phyloP scores from a whole-genome alignment of 2,329 filamentous ascomycete species.

The Coniella vitis region DNA sequence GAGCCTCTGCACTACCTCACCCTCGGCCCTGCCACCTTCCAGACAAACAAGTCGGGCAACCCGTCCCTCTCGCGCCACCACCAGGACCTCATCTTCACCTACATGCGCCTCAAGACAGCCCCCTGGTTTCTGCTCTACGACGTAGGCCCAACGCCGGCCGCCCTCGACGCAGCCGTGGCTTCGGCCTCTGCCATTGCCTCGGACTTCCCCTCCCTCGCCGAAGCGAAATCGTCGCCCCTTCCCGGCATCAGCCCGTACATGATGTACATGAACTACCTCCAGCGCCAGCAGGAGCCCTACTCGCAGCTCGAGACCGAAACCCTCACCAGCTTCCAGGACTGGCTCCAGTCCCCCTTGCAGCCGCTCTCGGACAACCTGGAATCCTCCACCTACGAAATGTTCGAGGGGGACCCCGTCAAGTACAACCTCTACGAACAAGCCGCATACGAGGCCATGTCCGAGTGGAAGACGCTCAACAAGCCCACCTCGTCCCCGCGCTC shows the following conservation, averaged over 20 bases:
- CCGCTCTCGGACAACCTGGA: conserved; percentile 94
- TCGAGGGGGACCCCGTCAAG: conserved; percentile 96
- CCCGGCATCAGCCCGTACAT: conserved; percentile 46
- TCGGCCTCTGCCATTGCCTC: conserved; percentile 31
- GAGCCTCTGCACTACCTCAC: conserved; percentile 60
- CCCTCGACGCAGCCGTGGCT: conserved; percentile 26
- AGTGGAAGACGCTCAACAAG: conserved; percentile 68
- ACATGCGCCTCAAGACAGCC: conserved; percentile 56
- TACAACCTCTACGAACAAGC: conserved; percentile 93
- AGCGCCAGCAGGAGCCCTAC: conserved; percentile 67
- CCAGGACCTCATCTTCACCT: conserved; percentile 53
- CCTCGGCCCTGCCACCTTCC: conserved; percentile 47
- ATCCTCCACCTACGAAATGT: conserved; percentile 95
- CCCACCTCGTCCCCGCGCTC: conserved; percentile 55
- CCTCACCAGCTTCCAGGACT: conserved; percentile 70
- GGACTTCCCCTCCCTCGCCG: conserved; percentile 64
- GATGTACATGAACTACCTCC: conserved; percentile 76
- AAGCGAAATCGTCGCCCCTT: conserved; percentile 39
- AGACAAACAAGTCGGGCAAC: conserved; percentile 52
- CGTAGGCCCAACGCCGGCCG: conserved; percentile 41
- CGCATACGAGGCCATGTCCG: conserved; percentile 69
- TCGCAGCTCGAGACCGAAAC: conserved; percentile 43
- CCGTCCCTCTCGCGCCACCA: conserved; percentile 56
- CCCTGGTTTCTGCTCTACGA: conserved; percentile 61
- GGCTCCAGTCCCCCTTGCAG: conserved; percentile 89